Evolutionary conservation across 768 basidiomycete genomes (phyloP), one percentile per base, ranked within the genome.

Genomic region (Candolleomyces eurysporus): DNA sequence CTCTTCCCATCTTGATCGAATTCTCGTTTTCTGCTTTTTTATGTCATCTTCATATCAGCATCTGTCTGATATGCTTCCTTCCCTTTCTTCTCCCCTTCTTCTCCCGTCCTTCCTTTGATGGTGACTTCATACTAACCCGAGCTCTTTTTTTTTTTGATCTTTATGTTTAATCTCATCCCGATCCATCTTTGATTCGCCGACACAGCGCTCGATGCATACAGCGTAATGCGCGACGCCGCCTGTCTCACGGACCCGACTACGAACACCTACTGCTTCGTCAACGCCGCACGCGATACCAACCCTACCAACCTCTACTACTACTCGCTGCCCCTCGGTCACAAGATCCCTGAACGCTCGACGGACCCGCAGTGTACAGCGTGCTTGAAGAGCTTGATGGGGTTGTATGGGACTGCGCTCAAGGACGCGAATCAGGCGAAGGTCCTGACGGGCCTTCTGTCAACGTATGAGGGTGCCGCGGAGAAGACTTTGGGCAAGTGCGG

Each of bases 241-340:
- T 94, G 92, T 68, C 76, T 83, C 22, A 64, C 78, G 8, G 79
- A 90, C 71, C 79, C 85, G 10, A 67, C 76, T 4, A 80, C 84
- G 32, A 80, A 87, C 66, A 72, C 84, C 0, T 94, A 92, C 74
- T 94, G 92, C 76, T 93, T 84, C 74, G 57, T 91, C 58, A 79
- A 86, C 62, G 90, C 92, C 14, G 81, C 84, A 21, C 77, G 74
- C 39, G 78, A 78, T 62, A 36, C 78, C 3, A 84, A 85, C 60
- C 84, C 89, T 0, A 81, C 85, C 21, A 90, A 91, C 69, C 71
- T 86, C n/a, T 91, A 87, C 76, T 84, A 86, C 71, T 94, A 91
- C 76, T 72, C 77, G 40, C 79, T 94, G 11, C 87, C 88, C 3
- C 79, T 88, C 11, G 90, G 87, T 13, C 73, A 78, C 22, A 59